These are phyloP conservation scores for Asterophora lycoperdoides DNA, from an alignment of 768 basidiomycete species.

Conservation along the genomic window DNA sequence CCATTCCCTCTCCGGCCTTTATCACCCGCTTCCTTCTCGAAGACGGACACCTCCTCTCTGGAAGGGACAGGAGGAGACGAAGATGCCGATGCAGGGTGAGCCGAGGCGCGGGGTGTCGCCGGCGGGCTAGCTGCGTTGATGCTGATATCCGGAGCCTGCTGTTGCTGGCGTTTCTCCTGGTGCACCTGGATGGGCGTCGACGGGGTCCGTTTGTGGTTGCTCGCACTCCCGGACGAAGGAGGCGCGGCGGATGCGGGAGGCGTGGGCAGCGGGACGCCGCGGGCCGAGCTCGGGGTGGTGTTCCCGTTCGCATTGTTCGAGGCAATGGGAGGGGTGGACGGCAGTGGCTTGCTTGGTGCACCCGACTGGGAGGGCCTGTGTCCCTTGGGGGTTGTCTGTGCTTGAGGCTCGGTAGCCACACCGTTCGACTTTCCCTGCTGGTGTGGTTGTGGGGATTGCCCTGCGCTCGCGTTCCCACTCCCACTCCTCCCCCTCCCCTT, in stretches of 20 bases:
- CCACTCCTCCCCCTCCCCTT: conserved; percentile 21
- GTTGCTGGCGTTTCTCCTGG: not conserved
- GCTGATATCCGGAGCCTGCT: conserved; percentile 28
- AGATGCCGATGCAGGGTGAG: conserved; percentile 8
- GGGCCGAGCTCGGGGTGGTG: not conserved
- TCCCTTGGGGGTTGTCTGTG: conserved; percentile 18
- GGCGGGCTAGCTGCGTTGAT: conserved; percentile 37
- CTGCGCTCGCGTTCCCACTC: conserved; percentile 12
- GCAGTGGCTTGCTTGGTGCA: conserved; percentile 28
- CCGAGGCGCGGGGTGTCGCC: conserved; percentile 26
- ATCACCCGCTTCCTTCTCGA: conserved; percentile 20
- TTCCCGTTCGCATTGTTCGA: not conserved
- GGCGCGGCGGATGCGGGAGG: not conserved
- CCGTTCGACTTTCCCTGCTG: conserved; percentile 6
- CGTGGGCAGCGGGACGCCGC: not conserved
- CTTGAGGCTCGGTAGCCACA: not conserved
- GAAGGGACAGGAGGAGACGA: too few relatives aligned
- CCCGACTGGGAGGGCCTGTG: conserved; percentile 25
- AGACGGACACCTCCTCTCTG: not conserved
- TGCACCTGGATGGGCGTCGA: conserved; percentile 6
- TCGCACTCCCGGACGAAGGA: too few relatives aligned
- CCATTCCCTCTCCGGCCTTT: conserved; percentile 56
- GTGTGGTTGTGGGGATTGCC: conserved; percentile 18
- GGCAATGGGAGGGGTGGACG: conserved; percentile 19
- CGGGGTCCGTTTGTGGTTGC: conserved; percentile 8